Percentiles rank a stretch among this genome's conserved stretches.
These are phyloP conservation scores for Pyrenopolyporus hunteri DNA, from an alignment of 495 filamentous ascomycete genomes.

Conservation along the genomic window DNA sequence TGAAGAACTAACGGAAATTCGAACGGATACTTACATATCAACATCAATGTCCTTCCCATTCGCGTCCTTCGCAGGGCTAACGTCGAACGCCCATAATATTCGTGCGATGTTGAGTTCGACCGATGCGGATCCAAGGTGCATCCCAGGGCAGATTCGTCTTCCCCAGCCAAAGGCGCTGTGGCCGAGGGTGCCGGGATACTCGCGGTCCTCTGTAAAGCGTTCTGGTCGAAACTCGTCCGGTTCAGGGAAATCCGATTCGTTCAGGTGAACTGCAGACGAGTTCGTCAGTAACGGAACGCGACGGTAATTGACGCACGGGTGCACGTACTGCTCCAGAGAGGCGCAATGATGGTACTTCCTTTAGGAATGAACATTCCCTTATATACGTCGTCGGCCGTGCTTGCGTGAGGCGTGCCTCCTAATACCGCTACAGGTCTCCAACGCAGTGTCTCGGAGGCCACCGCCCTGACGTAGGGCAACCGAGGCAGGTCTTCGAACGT, in stretches of 20 bases:
- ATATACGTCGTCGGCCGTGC: slow-evolving; percentile 62
- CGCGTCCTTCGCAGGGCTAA: slow-evolving; percentile 52
- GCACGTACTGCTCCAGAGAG: slow-evolving; percentile 54
- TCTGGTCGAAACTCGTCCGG: slow-evolving; percentile 58
- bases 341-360: slow-evolving; percentile 59
- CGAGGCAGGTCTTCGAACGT: slow-evolving; percentile 53
- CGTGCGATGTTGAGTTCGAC: slow-evolving; percentile 60
- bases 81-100: slow-evolving; percentile 58
- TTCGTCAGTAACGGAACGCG: slow-evolving; percentile 7
- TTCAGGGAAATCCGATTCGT: slow-evolving; percentile 63
- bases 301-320: slow-evolving; percentile 14
- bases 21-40: slow-evolving; percentile 46
- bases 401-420: slow-evolving; percentile 65
- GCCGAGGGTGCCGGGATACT: slow-evolving; percentile 59
- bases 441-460: slow-evolving; percentile 58
- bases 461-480: slow-evolving; percentile 54
- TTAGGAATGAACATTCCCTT: slow-evolving; percentile 58
- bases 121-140: slow-evolving; percentile 57
- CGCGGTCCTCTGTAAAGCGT: slow-evolving; percentile 47
- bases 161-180: slow-evolving; percentile 66
- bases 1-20: not conserved
- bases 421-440: slow-evolving; percentile 57
- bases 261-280: slow-evolving; percentile 54
- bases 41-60: slow-evolving; percentile 55
- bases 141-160: slow-evolving; percentile 61